Conservation (phyloP, 2,329 filamentous ascomycete species). For the Penicillium sp. region DNA sequence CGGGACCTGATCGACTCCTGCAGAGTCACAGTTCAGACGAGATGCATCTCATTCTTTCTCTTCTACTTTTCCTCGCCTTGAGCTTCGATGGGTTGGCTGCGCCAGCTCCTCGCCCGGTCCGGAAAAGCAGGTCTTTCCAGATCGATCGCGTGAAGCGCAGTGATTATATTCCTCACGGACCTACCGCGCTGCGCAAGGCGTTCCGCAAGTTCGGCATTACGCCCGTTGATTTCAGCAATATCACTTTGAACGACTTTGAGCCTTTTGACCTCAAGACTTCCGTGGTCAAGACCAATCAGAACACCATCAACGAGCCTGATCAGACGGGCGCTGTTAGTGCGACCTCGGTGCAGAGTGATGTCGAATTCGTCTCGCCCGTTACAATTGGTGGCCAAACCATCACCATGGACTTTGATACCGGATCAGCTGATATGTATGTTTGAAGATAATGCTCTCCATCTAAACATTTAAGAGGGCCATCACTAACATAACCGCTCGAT, state of each 20-base stretch:
- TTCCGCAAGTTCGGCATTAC: slow-evolving; percentile 71
- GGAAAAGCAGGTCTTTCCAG: slow-evolving; percentile 60
- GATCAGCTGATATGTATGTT: slow-evolving; percentile 71
- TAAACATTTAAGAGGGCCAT: no score
- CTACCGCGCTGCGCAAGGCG: slow-evolving; percentile 67
- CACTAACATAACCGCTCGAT: neutral
- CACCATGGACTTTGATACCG: slow-evolving; percentile 76
- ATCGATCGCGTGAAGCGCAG: slow-evolving; percentile 64
- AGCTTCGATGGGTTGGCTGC: slow-evolving; percentile 41
- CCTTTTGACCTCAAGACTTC: slow-evolving; percentile 39
- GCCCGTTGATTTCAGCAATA: slow-evolving; percentile 47
- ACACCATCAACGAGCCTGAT: slow-evolving; percentile 30
- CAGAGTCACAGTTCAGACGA: slow-evolving; percentile 14
- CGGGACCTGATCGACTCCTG: slow-evolving; percentile 1
- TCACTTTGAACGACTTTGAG: slow-evolving; percentile 45
- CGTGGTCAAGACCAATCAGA: slow-evolving; percentile 26
- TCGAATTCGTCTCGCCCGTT: slow-evolving; percentile 73
- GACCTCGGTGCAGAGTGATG: slow-evolving; percentile 68
- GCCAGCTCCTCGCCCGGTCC: slow-evolving; percentile 36
- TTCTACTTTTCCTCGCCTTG: slow-evolving; percentile 40
- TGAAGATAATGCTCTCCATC: neutral
- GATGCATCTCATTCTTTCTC: slow-evolving; percentile 39
- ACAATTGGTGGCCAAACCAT: slow-evolving; percentile 72
- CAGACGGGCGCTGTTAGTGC: slow-evolving; percentile 66
- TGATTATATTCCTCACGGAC: slow-evolving; percentile 65